Evolutionary conservation across 2,329 filamentous ascomycete genomes (phyloP).

Genomic region (Ophiosphaerella narmari): DNA sequence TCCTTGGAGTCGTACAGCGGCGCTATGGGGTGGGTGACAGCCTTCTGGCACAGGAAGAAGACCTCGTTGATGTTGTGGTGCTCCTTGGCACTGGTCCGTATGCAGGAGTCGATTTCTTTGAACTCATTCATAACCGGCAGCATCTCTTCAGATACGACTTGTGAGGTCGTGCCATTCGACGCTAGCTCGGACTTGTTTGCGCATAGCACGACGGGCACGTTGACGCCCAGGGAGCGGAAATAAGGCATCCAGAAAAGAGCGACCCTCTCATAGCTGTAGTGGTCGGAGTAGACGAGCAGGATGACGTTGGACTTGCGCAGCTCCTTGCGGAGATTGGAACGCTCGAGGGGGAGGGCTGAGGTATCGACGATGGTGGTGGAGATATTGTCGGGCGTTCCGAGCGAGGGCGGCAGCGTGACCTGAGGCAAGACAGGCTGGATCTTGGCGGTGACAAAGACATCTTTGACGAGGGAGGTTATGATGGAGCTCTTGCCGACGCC

Average conservation of each 20-base stretch:
- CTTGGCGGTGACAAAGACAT: conserved; percentile 93
- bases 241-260: conserved; percentile 99
- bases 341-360: conserved; percentile 90
- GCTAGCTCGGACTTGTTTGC: conserved; percentile 96
- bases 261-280: conserved; percentile 98
- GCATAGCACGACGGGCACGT: conserved; percentile 94
- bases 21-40: conserved; percentile 94
- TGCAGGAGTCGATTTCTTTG: conserved; percentile 97
- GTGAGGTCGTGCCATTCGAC: conserved; percentile 73
- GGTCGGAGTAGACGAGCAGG: conserved; percentile 93
- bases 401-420: conserved; percentile 90
- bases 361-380: conserved; percentile 98
- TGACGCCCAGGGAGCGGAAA: conserved; percentile 96
- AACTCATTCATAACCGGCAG: conserved; percentile 97
- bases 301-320: conserved; percentile 98
- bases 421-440: conserved; percentile 93
- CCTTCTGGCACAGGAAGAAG: conserved; percentile 98
- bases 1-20: conserved; percentile 98
- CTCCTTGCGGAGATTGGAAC: conserved; percentile 86
- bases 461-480: conserved; percentile 94
- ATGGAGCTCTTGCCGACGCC: conserved; percentile 61
- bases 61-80: conserved; percentile 92
- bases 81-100: conserved; percentile 88
- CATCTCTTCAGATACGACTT: conserved; percentile 96
- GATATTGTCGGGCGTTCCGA: conserved; percentile 93